Conservation (phyloP, 352 stramenopile genomes). For the Globisporangium radiosum region DNA sequence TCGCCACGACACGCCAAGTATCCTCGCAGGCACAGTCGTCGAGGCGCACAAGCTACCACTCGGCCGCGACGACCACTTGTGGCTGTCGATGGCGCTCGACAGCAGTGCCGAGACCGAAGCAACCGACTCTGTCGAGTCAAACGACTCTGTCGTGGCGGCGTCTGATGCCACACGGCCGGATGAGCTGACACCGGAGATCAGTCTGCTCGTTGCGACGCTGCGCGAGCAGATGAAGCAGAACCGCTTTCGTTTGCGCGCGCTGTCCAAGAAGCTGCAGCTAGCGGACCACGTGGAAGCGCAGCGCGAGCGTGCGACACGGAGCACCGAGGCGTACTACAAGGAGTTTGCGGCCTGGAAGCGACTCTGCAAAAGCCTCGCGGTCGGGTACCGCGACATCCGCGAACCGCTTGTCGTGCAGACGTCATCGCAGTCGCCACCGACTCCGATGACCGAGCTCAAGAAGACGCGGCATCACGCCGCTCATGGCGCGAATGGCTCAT, state of each 20-base stretch:
- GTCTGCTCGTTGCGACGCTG: conserved; percentile 69
- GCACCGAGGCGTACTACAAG: conserved; percentile 61
- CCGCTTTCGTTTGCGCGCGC: conserved; percentile 39
- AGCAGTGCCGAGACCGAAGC: no score
- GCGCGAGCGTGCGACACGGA: conserved; percentile 4
- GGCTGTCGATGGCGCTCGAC: conserved; percentile 45
- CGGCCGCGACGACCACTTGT: conserved; percentile 26
- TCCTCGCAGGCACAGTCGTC: conserved; percentile 34
- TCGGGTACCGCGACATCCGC: conserved; percentile 40
- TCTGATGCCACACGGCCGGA: conserved; percentile 14
- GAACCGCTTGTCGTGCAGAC: conserved; percentile 2
- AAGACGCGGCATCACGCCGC: conserved; percentile 18
- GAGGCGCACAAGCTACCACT: conserved; percentile 39
- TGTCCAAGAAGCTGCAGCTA: conserved; percentile 44
- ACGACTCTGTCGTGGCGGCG: no score
- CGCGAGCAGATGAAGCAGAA: conserved; percentile 74
- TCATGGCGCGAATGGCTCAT: conserved; percentile 2
- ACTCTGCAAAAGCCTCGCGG: conserved; percentile 57
- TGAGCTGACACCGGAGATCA: conserved; percentile 69
- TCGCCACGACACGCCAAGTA: conserved; percentile 49
- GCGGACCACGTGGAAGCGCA: conserved; percentile 13
- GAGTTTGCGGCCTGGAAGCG: conserved; percentile 77
- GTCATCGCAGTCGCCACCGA: not conserved
- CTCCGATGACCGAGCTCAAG: conserved; percentile 5
- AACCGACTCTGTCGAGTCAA: no score